Percentiles rank a stretch among this genome's conserved stretches.
phyloP scores from a whole-genome alignment of 352 stramenopile species.

The Globisporangium barbulae region DNA sequence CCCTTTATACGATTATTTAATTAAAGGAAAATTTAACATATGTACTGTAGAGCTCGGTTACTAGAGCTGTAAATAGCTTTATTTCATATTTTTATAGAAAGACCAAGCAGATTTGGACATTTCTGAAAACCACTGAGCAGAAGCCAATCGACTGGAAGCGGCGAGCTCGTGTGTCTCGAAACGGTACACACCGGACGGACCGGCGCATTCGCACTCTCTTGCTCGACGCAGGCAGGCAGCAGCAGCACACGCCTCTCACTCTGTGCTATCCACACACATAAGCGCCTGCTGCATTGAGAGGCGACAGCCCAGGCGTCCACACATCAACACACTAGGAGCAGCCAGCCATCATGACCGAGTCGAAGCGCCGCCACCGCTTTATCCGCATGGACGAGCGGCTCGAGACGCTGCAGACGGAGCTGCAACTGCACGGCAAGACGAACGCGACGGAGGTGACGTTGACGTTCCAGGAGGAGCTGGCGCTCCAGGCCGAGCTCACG shows the following conservation, averaged over 20 bases:
- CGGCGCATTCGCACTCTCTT: neutral
- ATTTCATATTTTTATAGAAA: too few species aligned
- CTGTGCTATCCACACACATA: neutral
- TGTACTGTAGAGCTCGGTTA: too few species aligned
- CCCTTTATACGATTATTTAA: too few species aligned
- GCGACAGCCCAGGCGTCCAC: neutral
- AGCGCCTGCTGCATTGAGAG: neutral
- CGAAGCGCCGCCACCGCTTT: constrained; percentile 81
- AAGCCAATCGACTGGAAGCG: neutral
- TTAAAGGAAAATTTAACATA: too few species aligned
- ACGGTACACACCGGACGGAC: neutral
- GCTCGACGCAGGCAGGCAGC: neutral
- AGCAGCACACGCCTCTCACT: neutral
- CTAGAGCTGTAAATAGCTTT: too few species aligned
- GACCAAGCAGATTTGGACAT: too few species aligned
- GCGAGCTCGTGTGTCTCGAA: neutral
- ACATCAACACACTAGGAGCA: neutral
- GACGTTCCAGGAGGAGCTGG: constrained; percentile 80
- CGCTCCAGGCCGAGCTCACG: constrained; percentile 76
- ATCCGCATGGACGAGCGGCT: constrained; percentile 82
- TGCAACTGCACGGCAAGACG: constrained; percentile 82
- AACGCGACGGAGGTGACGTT: constrained; percentile 59
- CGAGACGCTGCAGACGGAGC: constrained; percentile 68
- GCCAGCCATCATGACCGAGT: constrained; percentile 15
- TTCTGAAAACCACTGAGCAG: too few species aligned